Evolutionary conservation across 208 protist species (phyloP).

Genomic region (Herpetomonas muscarum): DNA sequence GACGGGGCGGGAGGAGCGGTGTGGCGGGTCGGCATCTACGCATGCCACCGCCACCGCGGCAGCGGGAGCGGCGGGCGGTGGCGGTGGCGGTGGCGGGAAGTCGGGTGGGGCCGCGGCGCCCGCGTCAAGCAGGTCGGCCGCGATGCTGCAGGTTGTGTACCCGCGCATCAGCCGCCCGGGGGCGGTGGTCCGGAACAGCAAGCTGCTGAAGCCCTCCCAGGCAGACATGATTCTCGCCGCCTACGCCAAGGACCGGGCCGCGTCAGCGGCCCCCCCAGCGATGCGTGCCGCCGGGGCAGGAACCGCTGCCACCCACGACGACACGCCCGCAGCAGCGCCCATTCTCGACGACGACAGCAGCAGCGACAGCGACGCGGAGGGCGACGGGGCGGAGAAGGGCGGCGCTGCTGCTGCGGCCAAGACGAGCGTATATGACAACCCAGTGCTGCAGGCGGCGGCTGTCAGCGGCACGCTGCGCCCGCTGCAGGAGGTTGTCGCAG

Average conservation of each 20-base stretch:
- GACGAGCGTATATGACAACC: conserved; percentile 3
- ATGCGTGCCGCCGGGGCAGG: background rate
- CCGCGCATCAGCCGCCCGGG: conserved; percentile 55
- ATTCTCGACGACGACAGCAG: background rate
- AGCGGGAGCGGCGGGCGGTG: background rate
- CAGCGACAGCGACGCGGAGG: conserved; percentile 1
- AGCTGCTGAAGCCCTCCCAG: conserved; percentile 33
- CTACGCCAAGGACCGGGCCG: conserved; percentile 6
- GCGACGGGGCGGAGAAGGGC: conserved; percentile 2
- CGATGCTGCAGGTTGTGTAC: conserved; percentile 49
- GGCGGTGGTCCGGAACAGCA: conserved; percentile 47
- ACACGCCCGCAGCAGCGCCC: background rate
- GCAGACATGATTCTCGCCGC: conserved; percentile 37
- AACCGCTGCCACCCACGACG: background rate
- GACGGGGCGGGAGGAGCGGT: background rate
- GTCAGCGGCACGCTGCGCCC: conserved; percentile 16
- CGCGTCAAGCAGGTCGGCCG: conserved; percentile 13
- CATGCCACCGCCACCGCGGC: conserved; percentile 13
- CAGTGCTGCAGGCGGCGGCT: conserved; percentile 4
- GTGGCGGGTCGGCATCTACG: too few relatives aligned
- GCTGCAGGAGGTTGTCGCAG: conserved; percentile 46
- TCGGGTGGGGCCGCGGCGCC: background rate
- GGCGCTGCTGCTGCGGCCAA: conserved; percentile 6
- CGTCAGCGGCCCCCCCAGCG: background rate
- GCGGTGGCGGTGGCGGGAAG: background rate